A percentile compares a stretch with the other conserved stretches of the same genome.
Conservation (phyloP, 2,329 filamentous ascomycete species). For the Chrysoporthe cubensis region DNA sequence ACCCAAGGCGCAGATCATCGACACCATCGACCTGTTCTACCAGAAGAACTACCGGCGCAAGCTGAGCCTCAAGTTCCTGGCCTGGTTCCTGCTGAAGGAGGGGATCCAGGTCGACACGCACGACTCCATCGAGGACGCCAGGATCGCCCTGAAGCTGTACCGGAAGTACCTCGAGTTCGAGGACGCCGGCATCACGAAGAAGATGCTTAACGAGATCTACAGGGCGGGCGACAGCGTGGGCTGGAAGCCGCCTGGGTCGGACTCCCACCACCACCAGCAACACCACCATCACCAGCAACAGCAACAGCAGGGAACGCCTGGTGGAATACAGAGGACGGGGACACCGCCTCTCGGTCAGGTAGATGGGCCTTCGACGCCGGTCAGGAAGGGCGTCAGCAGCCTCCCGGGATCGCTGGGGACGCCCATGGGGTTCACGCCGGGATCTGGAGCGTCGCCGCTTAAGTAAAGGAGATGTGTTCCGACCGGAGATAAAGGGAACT, state of each 20-base stretch:
- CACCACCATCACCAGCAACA: not conserved
- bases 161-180: constrained; percentile 88
- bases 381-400: constrained; percentile 17
- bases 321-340: constrained; percentile 1
- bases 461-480: not conserved
- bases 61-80: constrained; percentile 86
- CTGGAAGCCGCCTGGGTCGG: constrained; percentile 24
- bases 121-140: constrained; percentile 93
- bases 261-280: too few relatives aligned
- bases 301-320: constrained; percentile 5
- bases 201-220: constrained; percentile 88
- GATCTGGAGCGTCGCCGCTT: constrained; percentile 11
- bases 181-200: constrained; percentile 81
- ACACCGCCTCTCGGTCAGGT: constrained; percentile 17
- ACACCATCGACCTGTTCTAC: constrained; percentile 92
- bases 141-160: constrained; percentile 86
- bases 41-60: constrained; percentile 81
- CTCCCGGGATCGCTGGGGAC: constrained; percentile 10
- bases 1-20: constrained; percentile 85
- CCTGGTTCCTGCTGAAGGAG: constrained; percentile 88
- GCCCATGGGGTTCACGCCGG: constrained; percentile 24
- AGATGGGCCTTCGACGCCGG: constrained; percentile 25
- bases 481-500: not conserved
- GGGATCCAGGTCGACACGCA: constrained; percentile 92
- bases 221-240: constrained; percentile 40